Evolutionary conservation across 2,329 filamentous ascomycete genomes (phyloP).

Genomic region (Microcyclosporella mali): DNA sequence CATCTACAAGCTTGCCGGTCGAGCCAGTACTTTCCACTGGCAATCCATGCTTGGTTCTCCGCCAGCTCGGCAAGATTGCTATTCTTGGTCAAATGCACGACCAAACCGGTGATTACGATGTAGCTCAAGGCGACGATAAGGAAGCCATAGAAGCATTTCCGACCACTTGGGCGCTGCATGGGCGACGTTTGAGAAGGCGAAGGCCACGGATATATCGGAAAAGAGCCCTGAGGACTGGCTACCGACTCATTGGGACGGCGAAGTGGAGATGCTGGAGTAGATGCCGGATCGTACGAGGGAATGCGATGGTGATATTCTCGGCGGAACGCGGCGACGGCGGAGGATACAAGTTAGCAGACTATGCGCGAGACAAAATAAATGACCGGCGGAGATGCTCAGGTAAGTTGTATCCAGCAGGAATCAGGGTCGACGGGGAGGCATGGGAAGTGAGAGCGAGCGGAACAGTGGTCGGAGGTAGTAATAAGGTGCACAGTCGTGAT

Average conservation of each 20-base stretch:
- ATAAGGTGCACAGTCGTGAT: too few relatives aligned
- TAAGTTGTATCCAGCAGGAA: background rate
- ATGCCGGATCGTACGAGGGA: background rate
- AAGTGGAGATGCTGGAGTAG: conserved; percentile 1
- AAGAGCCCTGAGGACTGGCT: conserved; percentile 19
- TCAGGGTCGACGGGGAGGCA: too few relatives aligned
- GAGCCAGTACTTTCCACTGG: conserved; percentile 64
- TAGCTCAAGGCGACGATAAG: conserved; percentile 25
- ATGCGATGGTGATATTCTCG: conserved; percentile 1
- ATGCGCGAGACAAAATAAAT: background rate
- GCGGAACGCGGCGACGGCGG: conserved; percentile 7
- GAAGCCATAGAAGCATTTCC: conserved; percentile 20
- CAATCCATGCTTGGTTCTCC: conserved; percentile 52
- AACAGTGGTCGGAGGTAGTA: too few relatives aligned
- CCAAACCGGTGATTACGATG: conserved; percentile 26
- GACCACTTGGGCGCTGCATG: conserved; percentile 10
- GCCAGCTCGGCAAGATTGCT: conserved; percentile 17
- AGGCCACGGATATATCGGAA: conserved; percentile 12
- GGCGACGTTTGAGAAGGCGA: background rate
- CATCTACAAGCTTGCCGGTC: conserved; percentile 73
- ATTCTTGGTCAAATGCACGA: conserved; percentile 21
- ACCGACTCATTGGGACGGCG: conserved; percentile 10
- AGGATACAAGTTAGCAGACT: background rate
- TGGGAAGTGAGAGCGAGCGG: too few relatives aligned
- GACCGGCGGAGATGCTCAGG: background rate